Conservation (phyloP, 805 yeast genomes). For the Wickerhamiella hasegawae region DNA sequence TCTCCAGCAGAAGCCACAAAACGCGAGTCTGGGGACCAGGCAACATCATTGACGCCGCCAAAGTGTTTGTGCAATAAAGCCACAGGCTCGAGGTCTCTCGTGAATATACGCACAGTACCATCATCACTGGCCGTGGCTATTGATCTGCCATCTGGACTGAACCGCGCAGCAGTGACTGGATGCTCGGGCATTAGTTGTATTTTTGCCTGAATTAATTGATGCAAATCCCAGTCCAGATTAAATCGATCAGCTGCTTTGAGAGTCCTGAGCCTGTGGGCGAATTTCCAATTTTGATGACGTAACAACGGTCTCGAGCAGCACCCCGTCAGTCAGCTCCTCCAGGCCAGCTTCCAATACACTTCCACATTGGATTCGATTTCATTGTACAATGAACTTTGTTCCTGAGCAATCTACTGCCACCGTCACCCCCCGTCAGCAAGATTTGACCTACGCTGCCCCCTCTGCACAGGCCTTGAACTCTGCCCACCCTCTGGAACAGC, state of each 20-base stretch:
- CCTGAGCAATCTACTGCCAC: neutral
- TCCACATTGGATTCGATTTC: too few species aligned
- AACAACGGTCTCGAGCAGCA: too few species aligned
- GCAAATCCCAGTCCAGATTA: too few species aligned
- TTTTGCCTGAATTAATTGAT: too few species aligned
- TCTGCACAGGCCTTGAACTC: constrained; percentile 22
- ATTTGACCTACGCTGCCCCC: too few species aligned
- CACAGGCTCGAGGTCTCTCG: constrained; percentile 25
- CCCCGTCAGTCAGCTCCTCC: too few species aligned
- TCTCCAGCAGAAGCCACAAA: constrained; percentile 76
- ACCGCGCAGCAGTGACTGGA: constrained; percentile 38
- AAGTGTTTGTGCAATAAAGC: constrained; percentile 38
- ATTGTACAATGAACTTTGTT: constrained; percentile 1
- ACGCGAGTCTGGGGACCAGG: constrained; percentile 60
- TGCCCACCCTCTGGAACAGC: constrained; percentile 65
- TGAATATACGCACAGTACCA: constrained; percentile 44
- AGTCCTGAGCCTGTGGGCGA: too few species aligned
- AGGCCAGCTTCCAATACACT: too few species aligned
- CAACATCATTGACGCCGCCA: constrained; percentile 55
- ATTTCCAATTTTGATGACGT: too few species aligned
- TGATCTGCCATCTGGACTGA: constrained; percentile 43
- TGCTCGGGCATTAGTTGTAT: constrained; percentile 12
- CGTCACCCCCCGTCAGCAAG: neutral
- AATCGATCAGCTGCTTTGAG: too few species aligned
- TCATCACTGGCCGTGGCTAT: constrained; percentile 45